phyloP scores from a whole-genome alignment of 1,284 basidiomycete species.

The Papiliotrema nemorosa region DNA sequence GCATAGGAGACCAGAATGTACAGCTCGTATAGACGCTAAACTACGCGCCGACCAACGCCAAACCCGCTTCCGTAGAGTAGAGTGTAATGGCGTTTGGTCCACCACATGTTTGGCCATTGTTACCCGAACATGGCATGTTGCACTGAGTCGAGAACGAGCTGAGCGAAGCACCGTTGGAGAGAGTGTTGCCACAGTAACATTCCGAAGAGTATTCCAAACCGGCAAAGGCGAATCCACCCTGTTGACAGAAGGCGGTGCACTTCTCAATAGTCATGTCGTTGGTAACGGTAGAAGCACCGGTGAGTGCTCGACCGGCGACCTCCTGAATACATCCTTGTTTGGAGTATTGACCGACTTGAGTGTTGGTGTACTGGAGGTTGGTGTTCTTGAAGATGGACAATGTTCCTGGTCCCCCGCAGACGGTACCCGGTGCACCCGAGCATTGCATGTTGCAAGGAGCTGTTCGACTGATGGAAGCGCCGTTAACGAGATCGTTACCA shows the following conservation, averaged over 20 bases:
- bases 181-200: constrained; percentile 26
- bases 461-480: constrained; percentile 23
- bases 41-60: no score
- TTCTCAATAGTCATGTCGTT: constrained; percentile 10
- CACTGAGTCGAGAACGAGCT: constrained; percentile 17
- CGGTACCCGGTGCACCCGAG: constrained; percentile 19
- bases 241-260: constrained; percentile 17
- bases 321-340: constrained; percentile 9
- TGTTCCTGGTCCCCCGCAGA: constrained; percentile 31
- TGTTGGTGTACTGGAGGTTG: background rate
- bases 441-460: constrained; percentile 35
- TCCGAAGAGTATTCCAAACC: constrained; percentile 20
- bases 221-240: constrained; percentile 7
- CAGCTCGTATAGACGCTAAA: no score
- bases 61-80: no score
- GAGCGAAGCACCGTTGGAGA: constrained; percentile 22
- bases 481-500: constrained; percentile 22
- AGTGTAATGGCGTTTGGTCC: constrained; percentile 5
- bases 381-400: background rate
- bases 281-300: constrained; percentile 10
- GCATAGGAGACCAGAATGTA: no score
- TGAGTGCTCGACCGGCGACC: constrained; percentile 30
- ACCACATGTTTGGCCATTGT: constrained; percentile 16
- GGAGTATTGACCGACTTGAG: background rate
- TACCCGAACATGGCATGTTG: constrained; percentile 27